These are phyloP conservation scores for Clavispora phyllophila DNA, from an alignment of 805 yeast species.

Conservation along the genomic window DNA sequence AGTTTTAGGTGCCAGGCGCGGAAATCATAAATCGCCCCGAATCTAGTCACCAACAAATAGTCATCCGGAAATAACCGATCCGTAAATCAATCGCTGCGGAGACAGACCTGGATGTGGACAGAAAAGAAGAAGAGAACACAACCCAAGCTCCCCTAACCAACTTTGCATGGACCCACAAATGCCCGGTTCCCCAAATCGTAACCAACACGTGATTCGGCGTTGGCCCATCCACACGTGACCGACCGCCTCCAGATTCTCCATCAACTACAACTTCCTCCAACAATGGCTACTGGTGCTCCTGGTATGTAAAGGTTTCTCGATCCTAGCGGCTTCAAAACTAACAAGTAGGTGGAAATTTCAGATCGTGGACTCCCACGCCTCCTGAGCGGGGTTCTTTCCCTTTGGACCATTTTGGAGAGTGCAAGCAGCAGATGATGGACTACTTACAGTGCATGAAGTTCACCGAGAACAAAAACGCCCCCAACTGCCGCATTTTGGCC, in stretches of 20 bases:
- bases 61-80: too few species aligned
- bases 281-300: conserved; percentile 19
- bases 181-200: too few species aligned
- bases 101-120: too few species aligned
- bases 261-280: background rate
- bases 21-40: too few species aligned
- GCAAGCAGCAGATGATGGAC: conserved; percentile 66
- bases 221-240: background rate
- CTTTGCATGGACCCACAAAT: too few species aligned
- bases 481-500: conserved; percentile 84
- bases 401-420: conserved; percentile 81
- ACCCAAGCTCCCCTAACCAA: too few species aligned
- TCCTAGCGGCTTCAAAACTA: conserved; percentile 3
- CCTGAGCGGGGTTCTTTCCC: conserved; percentile 98
- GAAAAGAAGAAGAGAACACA: too few species aligned
- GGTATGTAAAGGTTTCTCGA: conserved; percentile 9
- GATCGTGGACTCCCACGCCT: conserved; percentile 70
- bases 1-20: too few species aligned
- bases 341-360: conserved; percentile 15
- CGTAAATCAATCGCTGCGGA: too few species aligned
- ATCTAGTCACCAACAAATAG: too few species aligned
- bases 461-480: conserved; percentile 78
- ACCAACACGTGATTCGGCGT: background rate
- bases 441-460: conserved; percentile 75
- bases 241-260: background rate